Base-by-base conservation (phyloP, 306 rosid species). In the Benincasa hispida region DNA sequence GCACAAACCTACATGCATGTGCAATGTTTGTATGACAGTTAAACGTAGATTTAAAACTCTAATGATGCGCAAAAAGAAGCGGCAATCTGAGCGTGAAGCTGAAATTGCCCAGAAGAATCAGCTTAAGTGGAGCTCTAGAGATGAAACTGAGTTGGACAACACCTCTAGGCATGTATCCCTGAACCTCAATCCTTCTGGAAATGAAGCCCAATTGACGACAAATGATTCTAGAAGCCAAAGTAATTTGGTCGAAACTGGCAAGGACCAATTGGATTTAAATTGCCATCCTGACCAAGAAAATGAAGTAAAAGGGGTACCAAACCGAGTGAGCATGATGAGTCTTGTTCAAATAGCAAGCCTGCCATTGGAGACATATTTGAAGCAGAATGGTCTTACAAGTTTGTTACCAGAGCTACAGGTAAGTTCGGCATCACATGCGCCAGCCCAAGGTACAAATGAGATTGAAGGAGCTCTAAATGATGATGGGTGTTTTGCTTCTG, bases 51-150 rank as follows among this genome's bases (percentile, higher is more conserved):
- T 94, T 78, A 92, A 94, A 84, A 94, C 99, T 83, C 81, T 92
- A 57, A 94, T 92, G 99, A 87, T 90, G 91, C 89, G 94, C 80
- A 94, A 92, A 88, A 92, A 92, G 87, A 94, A 92, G 72, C 96
- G 99, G 28, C 99, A 94, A 80, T 91, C 95, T 8, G 99, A 94
- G 80, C 96, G 96, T 2, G 99, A 94, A 86, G 97, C 99, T 54
- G 98, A 94, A 88, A 84, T 94, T 54, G 94, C 96, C 37, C 90
- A 83, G 87, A 91, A 89, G 86, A 87, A 83, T 74, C 97, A 88
- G 82, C 85, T 77, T 21, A 55, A 89, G 3, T 86, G 91, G 89
- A 80, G 82, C 12, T 74, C 87, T 32, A 88, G 86, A 85, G 93
- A 89, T 65, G 98, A 93, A 78, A 78, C 88, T 37, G 98, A 93